Conservation (phyloP, 441 rosid species). For the Croton laevigatus region DNA sequence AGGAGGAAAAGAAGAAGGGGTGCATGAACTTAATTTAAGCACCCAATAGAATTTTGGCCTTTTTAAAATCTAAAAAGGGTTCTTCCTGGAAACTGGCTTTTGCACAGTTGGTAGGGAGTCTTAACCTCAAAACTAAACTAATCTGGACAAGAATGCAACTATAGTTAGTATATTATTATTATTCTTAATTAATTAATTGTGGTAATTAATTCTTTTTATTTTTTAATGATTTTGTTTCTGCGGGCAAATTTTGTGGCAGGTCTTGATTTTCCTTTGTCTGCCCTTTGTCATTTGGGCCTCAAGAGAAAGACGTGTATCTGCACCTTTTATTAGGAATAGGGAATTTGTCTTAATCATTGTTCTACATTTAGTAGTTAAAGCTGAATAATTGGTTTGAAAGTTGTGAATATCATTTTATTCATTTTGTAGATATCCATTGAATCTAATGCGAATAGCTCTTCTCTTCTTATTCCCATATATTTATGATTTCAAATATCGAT, state of each 20-base stretch:
- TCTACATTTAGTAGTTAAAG: background rate
- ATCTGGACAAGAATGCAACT: no score
- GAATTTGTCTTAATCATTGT: background rate
- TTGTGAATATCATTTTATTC: background rate
- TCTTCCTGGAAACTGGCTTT: slow-evolving; percentile 59
- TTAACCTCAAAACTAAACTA: background rate
- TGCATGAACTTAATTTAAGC: slow-evolving; percentile 34
- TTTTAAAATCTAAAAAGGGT: slow-evolving; percentile 18
- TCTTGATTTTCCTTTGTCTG: slow-evolving; percentile 17
- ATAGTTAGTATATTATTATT: no score
- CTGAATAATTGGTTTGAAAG: background rate
- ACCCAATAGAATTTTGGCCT: slow-evolving; percentile 6
- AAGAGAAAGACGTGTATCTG: background rate
- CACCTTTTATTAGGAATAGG: background rate
- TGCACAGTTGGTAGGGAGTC: slow-evolving; percentile 49
- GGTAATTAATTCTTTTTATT: no score
- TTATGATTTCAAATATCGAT: no score
- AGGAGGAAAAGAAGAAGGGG: background rate
- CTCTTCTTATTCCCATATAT: no score
- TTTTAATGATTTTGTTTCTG: background rate
- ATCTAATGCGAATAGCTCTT: no score
- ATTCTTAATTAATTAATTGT: no score
- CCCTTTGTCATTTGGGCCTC: background rate
- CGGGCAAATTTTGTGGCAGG: slow-evolving; percentile 5
- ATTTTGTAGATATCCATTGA: no score